A percentile compares a stretch with the other conserved stretches of the same genome.
Evolutionary conservation across 1,139 yeast species (phyloP).

Genomic region (Pichia sp.): DNA sequence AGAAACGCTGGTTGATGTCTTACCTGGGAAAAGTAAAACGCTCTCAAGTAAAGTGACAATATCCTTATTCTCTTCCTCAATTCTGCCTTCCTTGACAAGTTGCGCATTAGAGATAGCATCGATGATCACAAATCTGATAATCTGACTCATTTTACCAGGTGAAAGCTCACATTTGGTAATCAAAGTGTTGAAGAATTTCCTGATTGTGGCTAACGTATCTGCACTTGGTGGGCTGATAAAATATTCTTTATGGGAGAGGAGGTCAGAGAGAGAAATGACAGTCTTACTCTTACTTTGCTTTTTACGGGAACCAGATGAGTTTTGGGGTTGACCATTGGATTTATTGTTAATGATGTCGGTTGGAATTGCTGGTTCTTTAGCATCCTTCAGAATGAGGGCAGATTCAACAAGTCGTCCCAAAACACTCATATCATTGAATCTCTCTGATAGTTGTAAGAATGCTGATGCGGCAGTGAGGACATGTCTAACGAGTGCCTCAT

Average conservation of each 20-base stretch:
- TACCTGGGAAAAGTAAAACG: slow-evolving; percentile 59
- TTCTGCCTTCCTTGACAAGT: slow-evolving; percentile 16
- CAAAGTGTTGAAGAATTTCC: slow-evolving; percentile 43
- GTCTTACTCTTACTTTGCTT: slow-evolving; percentile 25
- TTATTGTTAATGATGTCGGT: slow-evolving; percentile 23
- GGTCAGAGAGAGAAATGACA: slow-evolving; percentile 54
- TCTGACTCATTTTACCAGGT: slow-evolving; percentile 54
- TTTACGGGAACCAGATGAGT: not conserved
- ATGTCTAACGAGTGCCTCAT: slow-evolving; percentile 30
- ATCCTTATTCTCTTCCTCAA: slow-evolving; percentile 24
- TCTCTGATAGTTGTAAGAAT: slow-evolving; percentile 30
- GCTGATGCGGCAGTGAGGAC: slow-evolving; percentile 29
- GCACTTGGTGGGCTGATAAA: slow-evolving; percentile 40
- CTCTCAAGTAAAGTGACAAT: slow-evolving; percentile 39
- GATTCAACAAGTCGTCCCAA: slow-evolving; percentile 40
- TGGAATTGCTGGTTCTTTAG: slow-evolving; percentile 26
- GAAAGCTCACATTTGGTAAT: slow-evolving; percentile 49
- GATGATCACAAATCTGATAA: slow-evolving; percentile 50
- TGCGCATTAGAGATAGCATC: slow-evolving; percentile 33
- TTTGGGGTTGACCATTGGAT: not conserved
- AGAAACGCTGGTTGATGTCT: slow-evolving; percentile 18
- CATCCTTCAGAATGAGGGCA: slow-evolving; percentile 38
- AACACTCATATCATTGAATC: slow-evolving; percentile 34
- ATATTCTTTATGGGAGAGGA: slow-evolving; percentile 59
- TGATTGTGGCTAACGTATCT: slow-evolving; percentile 33